Base-by-base conservation (phyloP, 257 asterid species). In the Solanum phureja region DNA sequence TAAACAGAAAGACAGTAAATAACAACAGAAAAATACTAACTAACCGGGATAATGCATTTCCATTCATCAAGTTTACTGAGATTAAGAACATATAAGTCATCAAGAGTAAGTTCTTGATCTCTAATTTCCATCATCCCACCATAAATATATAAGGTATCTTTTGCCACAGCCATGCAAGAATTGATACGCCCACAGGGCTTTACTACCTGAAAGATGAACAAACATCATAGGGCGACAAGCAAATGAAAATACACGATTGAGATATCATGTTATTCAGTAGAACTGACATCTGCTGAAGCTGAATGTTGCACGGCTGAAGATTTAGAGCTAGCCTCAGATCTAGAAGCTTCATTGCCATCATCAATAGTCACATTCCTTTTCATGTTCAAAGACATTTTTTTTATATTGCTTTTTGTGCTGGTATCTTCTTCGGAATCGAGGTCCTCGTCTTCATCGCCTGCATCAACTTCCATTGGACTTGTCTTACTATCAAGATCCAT, bases 51-150 rank as follows among this genome's bases (percentile, higher is more conserved):
- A 68, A 97, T 85, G 95, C 99, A 97, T 91, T 94, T 95, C 99
- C 99, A 97, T 86, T 95, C 99, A 84, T 97, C 99, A 87, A 97
- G 94, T 90, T 97, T 97, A 93, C 95, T 95, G 86, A 97, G 99
- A 91, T 96, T 96, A 74, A 97, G 98, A 23, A 94, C 90, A 89
- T 96, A 94, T 19, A 97, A 91, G 93, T 97, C 99, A 87, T 97
- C 99, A 46, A 97, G 98, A 11, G 99, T 95, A 68, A 96, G 92
- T 92, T 97, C 99, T 90, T 46, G 95, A 91, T 97, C 99, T 91
- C 94, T 95, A 89, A 92, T 60, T 92, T 97, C 99, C 99, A 96
- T 94, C 98, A 95, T 94, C 88, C 99, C 99, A 29, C 99, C 99
- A 64, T 93, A 97, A 81, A 97, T 89, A 89, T 97, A 97, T 83